Base-by-base conservation (phyloP, 192 early-diverging fungal species). In the Entomortierella beljakovae region DNA sequence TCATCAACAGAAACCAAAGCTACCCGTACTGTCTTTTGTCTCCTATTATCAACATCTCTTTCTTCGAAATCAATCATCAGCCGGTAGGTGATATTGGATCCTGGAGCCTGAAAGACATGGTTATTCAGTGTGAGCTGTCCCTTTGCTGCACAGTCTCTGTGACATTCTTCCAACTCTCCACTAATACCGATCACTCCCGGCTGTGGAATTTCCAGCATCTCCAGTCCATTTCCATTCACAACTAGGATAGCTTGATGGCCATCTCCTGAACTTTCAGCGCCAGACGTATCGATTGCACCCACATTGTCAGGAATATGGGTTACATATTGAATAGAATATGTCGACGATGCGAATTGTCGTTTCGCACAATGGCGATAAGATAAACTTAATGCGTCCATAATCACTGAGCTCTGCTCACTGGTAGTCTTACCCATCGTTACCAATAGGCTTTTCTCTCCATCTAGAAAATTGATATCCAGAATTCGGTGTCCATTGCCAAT, bases 61-160 rank as follows among this genome's bases (percentile, higher is more conserved):
- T 64, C 62, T 26, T 64, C 62, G 50, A 64, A 64, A 64, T 64
- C 50, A 16, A 64, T 32, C 13, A 64, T 18, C 18, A 64, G 50
- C 15, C 50, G 48, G 34, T 53, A 64, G 2, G 31, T n/a, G 35
- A 34, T 15, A 23, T 52, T 64, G 2, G 62, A 37, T 22, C 35
- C 62, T n/a, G 48, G 32, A 9, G 32, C 20, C 6, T 53, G 62
- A n/a, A 52, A 64, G 32, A 53, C 18, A 37, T 53, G 62, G 3
- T 48, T 22, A 35, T 53, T 28, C 10, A 64, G 50, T 35, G 34
- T 22, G 3, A 64, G 33, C 2, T 29, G 9, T 13, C 15, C 32
- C 18, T 52, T 53, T 6, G 15, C 53, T n/a, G 35, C 48, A 29
- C 62, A 64, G 2, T n/a, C 35, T 1, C 38, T 35, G 1, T 33